Base-by-base conservation (phyloP, 306 rosid genomes). In the Medicago ruthenica region DNA sequence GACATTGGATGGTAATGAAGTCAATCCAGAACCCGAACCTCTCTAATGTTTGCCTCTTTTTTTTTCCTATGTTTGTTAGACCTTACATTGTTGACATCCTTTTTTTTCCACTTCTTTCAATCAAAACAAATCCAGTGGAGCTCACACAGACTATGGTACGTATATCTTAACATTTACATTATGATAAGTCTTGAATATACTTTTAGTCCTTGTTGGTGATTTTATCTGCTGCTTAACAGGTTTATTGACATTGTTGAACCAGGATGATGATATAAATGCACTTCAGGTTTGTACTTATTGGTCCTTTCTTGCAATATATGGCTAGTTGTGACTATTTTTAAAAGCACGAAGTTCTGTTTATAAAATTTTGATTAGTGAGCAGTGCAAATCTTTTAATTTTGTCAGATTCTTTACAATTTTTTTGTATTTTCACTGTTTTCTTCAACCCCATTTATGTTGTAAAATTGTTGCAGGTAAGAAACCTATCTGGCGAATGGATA, bases 121-220 rank as follows among this genome's bases (percentile, higher is more conserved):
- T 58, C 69, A 15, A 82, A 62, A 83, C 78, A 76, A 87, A 58
- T 80, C 40, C 85, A 91, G 97, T 55, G 98, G 98, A 82, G 90
- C 98, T 86, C 97, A 91, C 90, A 93, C 98, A 2, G 98, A 93
- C 79, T 91, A 93, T 39, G 97, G 97, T 89, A 67, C 20, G 31
- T 14, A 87, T 53, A 64, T 67, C 73, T 62, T 61, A 17, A 71
- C 76, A 80, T 81, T 31, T 22, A 57, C 54, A 79, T 21, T 51
- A 64, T 72, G 60, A 12, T 13, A 59, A 50, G 50, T 63, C 27
- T 57, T 53, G 39, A 78, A 69, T 58, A 67, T 72, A 42, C 34
- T 44, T 54, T 24, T 65, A n/a, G 73, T 82, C 67, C 57, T 74
- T 59, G 64, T 71, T 50, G 47, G 47, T 27, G 68, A n/a, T 77